Evolutionary conservation across 768 basidiomycete genomes (phyloP), one percentile per base, ranked within the genome.

Genomic region (Trametes gibbosa): DNA sequence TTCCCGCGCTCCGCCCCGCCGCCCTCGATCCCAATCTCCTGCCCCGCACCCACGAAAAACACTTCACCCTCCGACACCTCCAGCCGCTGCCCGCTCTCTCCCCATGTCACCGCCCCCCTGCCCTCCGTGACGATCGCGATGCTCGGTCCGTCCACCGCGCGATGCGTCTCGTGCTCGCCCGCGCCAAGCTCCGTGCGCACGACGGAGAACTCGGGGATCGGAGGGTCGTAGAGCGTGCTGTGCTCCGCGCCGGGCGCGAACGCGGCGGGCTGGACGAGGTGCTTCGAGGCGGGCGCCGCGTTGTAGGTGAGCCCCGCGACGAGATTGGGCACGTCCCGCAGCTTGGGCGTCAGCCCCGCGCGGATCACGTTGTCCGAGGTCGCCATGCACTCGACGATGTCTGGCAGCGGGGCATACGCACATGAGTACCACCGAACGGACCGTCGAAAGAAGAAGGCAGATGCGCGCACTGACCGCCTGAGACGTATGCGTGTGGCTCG

Each of bases 301-400:
- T 75, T 79, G 72, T 98, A 99, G 9, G 95, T 98, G 59, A 98
- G 81, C 63, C 90, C 89, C 4, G 83, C 78, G 58, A 97, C 80
- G 42, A 99, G 85, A 63, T 96, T 98, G 10, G 87, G 85, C 35
- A 99, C 86, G 71, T 99, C 97, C 53, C 97, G 87, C 32, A 92
- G 81, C 74, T 99, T 99, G 1, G 97, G 96, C 0, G 97, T 99
- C 40, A 99, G 85, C 14, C 97, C 97, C 7, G 97, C 97, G 32
- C 97, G 92, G 63, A 99, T 95, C 72, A 99, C 97, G 72, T 98
- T 98, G 76, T 99, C 97, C 0, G 93, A 95, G 62, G 95, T 95
- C 24, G 96, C 96, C 95, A 98, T 98, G 76, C 94, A 96, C 70
- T 98, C 97, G 69, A 98, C 93, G 73, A 95, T 95, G 69, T 99